Percentiles rank a stretch among this genome's conserved stretches.
Conservation (phyloP, 345 rosid genomes). For the Sisymbrium irio region DNA sequence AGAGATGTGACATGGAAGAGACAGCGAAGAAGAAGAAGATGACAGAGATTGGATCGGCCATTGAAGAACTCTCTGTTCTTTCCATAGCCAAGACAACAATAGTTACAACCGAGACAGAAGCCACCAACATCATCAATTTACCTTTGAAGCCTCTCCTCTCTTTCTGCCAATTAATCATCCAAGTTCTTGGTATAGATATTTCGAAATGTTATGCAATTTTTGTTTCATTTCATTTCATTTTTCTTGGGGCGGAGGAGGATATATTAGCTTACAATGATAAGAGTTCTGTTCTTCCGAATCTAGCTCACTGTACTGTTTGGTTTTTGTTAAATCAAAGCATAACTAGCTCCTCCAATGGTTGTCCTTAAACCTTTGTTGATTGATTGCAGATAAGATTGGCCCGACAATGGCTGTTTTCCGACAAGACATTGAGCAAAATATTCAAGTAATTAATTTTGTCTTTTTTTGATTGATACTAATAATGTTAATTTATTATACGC, state of each 20-base stretch:
- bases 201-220: too few species aligned
- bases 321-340: not conserved
- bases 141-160: constrained; percentile 66
- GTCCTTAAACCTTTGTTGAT: constrained; percentile 17
- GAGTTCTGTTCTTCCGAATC: not conserved
- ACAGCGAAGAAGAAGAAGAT: constrained; percentile 40
- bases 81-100: constrained; percentile 36
- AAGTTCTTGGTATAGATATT: constrained; percentile 64
- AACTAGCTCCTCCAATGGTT: constrained; percentile 20
- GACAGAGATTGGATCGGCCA: constrained; percentile 71
- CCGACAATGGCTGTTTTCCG: constrained; percentile 94
- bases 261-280: not conserved
- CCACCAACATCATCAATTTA: constrained; percentile 36
- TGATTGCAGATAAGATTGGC: constrained; percentile 88
- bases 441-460: constrained; percentile 51
- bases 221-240: too few species aligned
- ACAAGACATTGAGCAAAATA: constrained; percentile 76
- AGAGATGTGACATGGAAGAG: constrained; percentile 58
- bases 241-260: too few species aligned
- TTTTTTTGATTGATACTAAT: not conserved
- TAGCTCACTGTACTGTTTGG: not conserved
- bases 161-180: constrained; percentile 61
- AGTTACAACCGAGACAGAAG: constrained; percentile 34
- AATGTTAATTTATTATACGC: not conserved
- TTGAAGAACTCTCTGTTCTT: constrained; percentile 66